A percentile compares a stretch with the other conserved stretches of the same genome.
Evolutionary conservation across 306 rosid species (phyloP).

Genomic region (Ammopiptanthus mongolicus): DNA sequence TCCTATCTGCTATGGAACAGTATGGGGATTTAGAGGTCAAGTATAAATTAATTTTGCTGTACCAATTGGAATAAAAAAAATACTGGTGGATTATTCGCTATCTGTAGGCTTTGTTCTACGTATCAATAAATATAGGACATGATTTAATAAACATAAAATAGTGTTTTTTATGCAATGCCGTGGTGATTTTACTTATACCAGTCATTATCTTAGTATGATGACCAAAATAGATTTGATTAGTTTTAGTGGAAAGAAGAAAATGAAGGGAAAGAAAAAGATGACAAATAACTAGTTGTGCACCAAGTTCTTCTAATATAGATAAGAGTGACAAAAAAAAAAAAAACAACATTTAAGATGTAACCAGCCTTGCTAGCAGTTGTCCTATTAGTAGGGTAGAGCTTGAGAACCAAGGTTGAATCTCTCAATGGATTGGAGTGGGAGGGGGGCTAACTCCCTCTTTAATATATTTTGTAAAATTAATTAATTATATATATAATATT

Average conservation of each 20-base stretch:
- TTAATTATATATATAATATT: too few species aligned
- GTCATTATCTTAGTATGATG: background rate
- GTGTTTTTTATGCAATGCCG: slow-evolving; percentile 4
- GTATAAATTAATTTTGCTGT: background rate
- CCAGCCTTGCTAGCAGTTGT: background rate
- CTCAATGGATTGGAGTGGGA: background rate
- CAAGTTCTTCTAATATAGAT: background rate
- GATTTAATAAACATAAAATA: background rate
- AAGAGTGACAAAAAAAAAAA: background rate
- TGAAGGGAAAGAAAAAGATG: background rate
- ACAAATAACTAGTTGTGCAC: background rate
- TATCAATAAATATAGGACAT: background rate
- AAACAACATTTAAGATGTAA: background rate
- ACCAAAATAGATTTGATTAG: slow-evolving; percentile 15
- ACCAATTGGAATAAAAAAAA: background rate
- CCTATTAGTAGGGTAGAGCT: background rate
- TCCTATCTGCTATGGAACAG: background rate
- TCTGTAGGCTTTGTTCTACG: background rate
- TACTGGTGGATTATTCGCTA: background rate
- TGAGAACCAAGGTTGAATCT: background rate
- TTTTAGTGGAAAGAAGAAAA: background rate
- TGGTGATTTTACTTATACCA: background rate
- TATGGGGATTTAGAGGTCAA: background rate
- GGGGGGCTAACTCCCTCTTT: too few species aligned
- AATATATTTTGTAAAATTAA: too few species aligned